Conservation (phyloP, 306 rosid genomes). For the Lupinus albus region DNA sequence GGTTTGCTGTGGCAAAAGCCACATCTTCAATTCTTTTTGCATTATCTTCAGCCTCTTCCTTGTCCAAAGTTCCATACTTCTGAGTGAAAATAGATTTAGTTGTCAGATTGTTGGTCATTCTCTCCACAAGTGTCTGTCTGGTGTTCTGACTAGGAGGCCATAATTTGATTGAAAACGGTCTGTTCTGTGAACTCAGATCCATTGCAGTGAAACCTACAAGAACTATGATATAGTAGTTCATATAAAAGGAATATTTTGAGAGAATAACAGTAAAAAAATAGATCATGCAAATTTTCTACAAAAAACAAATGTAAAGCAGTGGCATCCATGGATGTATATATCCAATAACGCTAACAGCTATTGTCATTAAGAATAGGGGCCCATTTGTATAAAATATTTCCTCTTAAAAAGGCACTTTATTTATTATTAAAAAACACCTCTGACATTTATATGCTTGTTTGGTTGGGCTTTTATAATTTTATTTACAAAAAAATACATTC, state of each 20-base stretch:
- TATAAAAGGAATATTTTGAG: not conserved
- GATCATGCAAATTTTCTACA: not conserved
- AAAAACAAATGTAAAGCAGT: not conserved
- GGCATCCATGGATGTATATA: slow-evolving; percentile 11
- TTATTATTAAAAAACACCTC: no score
- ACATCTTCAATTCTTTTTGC: slow-evolving; percentile 74
- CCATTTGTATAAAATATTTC: no score
- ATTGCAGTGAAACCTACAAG: slow-evolving; percentile 56
- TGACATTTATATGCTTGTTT: no score
- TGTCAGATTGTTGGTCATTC: slow-evolving; percentile 82
- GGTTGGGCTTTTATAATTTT: no score
- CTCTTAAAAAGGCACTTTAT: no score
- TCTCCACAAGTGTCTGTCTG: slow-evolving; percentile 80
- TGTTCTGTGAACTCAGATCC: slow-evolving; percentile 61
- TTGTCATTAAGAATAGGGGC: not conserved
- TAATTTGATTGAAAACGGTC: slow-evolving; percentile 79
- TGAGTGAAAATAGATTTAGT: slow-evolving; percentile 78
- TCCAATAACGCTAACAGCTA: slow-evolving; percentile 2
- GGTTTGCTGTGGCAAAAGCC: slow-evolving; percentile 74
- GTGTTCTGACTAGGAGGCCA: slow-evolving; percentile 99
- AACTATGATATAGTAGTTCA: slow-evolving; percentile 2
- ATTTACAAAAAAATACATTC: no score
- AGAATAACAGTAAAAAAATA: not conserved
- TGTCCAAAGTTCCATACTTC: slow-evolving; percentile 68
- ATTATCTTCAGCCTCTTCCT: slow-evolving; percentile 83